Base-by-base conservation (phyloP, 1,284 basidiomycete genomes). In the Cryptococcus sp. region DNA sequence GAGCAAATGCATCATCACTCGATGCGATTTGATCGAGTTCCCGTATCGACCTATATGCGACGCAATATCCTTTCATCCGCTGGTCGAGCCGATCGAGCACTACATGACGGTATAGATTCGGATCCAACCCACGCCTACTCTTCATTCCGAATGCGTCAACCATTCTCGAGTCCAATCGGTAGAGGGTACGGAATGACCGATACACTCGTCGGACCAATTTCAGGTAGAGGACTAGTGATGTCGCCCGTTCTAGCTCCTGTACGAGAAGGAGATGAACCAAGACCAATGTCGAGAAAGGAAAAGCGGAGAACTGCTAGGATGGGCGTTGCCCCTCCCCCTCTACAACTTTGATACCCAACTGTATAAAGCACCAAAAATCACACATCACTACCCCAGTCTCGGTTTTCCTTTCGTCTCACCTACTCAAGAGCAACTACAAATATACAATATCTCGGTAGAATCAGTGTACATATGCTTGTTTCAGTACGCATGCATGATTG, bases 11-110 rank as follows among this genome's bases (percentile, higher is more conserved):
- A 63, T 19, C 53, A 61, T 18, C 69, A 69, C 55, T 54, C 69
- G 48, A 64, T 71, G 49, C 52, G 72, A 19, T 73, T 73, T 50
- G 72, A 73, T 53, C 53, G 70, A 42, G 67, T 72, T 1, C 68
- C 64, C 1, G 69, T 72, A 18, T 67, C 67, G 31, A 64, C 61
- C 31, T 72, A 70, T 49, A 59, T 70, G n/a, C 52, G 61, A 16
- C 51, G 68, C 32, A 70, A 70, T 54, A 63, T 66, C 46, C 54
- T 53, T 31, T 52, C 51, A 45, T 44, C 40, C n/a, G 32, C 14
- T 36, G 48, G 34, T 18, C 22, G 40, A 39, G 44, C 14, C 11
- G 22, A 43, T 21, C 19, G 41, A 21, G 21, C 41, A 22, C 23
- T 22, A 9, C 18, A 39, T 14, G 36, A 39, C 14, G 36, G 18